Evolutionary conservation across 2,329 filamentous ascomycete genomes (phyloP).

Genomic region (Magnaporthales sp.): DNA sequence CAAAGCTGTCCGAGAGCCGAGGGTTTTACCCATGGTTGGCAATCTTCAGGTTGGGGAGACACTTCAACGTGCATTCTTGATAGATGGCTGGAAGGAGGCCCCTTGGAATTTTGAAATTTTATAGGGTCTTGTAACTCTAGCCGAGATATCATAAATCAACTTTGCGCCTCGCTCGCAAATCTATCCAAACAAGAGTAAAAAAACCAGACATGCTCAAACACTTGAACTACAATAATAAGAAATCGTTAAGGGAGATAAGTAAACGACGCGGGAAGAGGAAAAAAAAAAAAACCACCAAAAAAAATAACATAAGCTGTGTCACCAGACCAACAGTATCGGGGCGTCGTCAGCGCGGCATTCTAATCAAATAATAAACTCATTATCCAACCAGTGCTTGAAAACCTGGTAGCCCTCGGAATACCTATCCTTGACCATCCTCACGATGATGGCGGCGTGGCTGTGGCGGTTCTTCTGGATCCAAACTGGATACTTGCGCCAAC

Average conservation of each 20-base stretch:
- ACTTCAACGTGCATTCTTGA: neutral
- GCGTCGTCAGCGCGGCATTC: neutral
- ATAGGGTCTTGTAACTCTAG: neutral
- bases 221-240: neutral
- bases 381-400: conserved; percentile 69
- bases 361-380: conserved; percentile 57
- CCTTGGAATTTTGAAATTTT: neutral
- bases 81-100: neutral
- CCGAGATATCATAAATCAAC: neutral
- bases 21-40: neutral
- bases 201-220: neutral
- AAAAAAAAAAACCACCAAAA: neutral
- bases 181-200: neutral
- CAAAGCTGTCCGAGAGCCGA: neutral
- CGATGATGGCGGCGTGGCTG: conserved; percentile 84
- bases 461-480: conserved; percentile 73
- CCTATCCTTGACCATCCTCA: conserved; percentile 55
- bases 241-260: too few relatives aligned
- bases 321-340: neutral
- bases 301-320: neutral
- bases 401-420: conserved; percentile 75
- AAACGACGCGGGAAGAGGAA: too few relatives aligned
- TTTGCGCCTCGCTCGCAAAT: neutral
- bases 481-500: conserved; percentile 58
- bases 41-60: too few relatives aligned